Evolutionary conservation across 768 basidiomycete genomes (phyloP), one percentile per base, ranked within the genome.

Genomic region (Tulasnella sp.): DNA sequence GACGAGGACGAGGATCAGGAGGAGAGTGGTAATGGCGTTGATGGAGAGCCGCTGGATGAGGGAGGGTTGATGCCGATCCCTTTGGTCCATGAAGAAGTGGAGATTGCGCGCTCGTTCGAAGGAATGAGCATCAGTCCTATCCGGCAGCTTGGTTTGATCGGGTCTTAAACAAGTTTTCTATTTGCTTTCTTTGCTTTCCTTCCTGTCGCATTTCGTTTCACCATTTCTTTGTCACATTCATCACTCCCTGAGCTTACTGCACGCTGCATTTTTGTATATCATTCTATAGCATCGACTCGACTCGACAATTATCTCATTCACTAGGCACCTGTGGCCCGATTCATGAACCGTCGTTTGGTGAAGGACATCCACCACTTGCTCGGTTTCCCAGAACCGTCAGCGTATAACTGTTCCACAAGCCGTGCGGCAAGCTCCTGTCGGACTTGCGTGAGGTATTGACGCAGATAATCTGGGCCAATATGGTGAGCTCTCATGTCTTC

Each of bases 311-410:
- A 15, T n/a, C n/a, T n/a, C 34, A 15, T 38, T 38, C 34, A 38
- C n/a, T 77, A 86, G 68, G 80, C 78, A 61, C 82, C 84, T 70
- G 91, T 71, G 71, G 88, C 90, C 69, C 89, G 84, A 74, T 90
- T 89, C 89, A 92, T 92, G 80, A 92, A 92, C 24, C 89, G 82
- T 69, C 94, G 81, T 80, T 96, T 97, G 73, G 94, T 92, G 83
- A 98, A 99, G 21, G 89, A 88, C 91, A 97, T 95, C 96, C 96
- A 99, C 96, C 96, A 99, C 73, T 99, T 99, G 78, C 88, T 96
- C 4, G 96, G 94, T 70, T 89, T 94, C 60, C 86, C 86, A 3
- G 88, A 86, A 4, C 93, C 93, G 70, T 95, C 91, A 41, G 85
- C 89, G 70, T 99, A 99, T 51, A 99, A 75, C 53, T 83, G 78